These are phyloP conservation scores for Davidsoniella eucalypti DNA, from an alignment of 2,329 filamentous ascomycete genomes.

Conservation along the genomic window DNA sequence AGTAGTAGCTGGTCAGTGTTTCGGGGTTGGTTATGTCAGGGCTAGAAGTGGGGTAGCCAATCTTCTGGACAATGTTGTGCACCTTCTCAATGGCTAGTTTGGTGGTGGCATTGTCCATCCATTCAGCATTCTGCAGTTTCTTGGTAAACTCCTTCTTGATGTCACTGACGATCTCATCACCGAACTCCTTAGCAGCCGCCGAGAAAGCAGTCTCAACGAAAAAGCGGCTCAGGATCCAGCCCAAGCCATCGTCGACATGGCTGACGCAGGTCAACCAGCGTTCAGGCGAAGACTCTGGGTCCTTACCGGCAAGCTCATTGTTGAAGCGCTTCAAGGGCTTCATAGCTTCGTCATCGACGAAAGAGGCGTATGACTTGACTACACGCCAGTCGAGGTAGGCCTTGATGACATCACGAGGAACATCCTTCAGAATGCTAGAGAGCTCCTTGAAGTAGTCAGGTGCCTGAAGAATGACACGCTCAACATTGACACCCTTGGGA, in stretches of 20 bases:
- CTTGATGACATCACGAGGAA: conserved; percentile 37
- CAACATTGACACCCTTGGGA: conserved; percentile 16
- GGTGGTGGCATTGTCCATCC: conserved; percentile 48
- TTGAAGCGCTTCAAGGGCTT: conserved; percentile 42
- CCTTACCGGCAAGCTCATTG: conserved; percentile 44
- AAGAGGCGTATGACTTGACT: conserved; percentile 33
- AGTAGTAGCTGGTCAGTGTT: conserved; percentile 40
- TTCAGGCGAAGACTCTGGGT: conserved; percentile 44
- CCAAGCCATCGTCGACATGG: conserved; percentile 39
- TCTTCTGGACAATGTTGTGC: conserved; percentile 49
- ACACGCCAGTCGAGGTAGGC: conserved; percentile 50
- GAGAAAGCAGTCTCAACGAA: conserved; percentile 54
- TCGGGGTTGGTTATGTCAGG: conserved; percentile 44
- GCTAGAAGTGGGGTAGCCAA: conserved; percentile 47
- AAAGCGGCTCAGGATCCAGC: conserved; percentile 55
- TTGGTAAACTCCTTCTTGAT: conserved; percentile 50
- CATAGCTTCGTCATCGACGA: conserved; percentile 42
- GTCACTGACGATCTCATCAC: conserved; percentile 52
- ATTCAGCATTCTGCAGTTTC: conserved; percentile 39
- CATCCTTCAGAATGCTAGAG: conserved; percentile 35
- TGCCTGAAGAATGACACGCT: conserved; percentile 41
- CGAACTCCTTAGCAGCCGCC: conserved; percentile 46
- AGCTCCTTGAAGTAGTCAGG: conserved; percentile 44
- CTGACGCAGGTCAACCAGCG: conserved; percentile 49
- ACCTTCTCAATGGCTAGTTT: conserved; percentile 47